Conservation (phyloP, 108 stramenopile species). For the Fistulifera solaris region DNA sequence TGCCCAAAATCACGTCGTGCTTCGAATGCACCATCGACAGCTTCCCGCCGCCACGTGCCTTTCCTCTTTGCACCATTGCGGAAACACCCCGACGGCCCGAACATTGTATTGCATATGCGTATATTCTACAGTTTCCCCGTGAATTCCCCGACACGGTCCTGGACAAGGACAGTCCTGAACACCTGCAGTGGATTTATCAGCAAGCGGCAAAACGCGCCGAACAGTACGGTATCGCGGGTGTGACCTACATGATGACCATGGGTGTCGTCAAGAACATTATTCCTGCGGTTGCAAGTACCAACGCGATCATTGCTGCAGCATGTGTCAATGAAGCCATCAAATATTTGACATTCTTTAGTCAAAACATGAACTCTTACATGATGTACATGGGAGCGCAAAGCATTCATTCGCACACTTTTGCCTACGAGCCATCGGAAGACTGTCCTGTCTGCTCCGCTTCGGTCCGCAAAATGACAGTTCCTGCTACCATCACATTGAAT, state of each 20-base stretch:
- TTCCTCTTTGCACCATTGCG: conserved; percentile 98
- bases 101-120: conserved; percentile 98
- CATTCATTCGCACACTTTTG: conserved; percentile 84
- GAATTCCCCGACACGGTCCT: conserved; percentile 86
- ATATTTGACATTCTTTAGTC: conserved; percentile 83
- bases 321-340: conserved; percentile 96
- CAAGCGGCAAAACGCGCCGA: conserved; percentile 74
- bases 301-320: conserved; percentile 95
- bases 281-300: conserved; percentile 98
- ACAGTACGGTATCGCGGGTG: conserved; percentile 80
- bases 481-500: conserved; percentile 44
- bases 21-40: conserved; percentile 96
- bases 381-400: conserved; percentile 86
- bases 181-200: conserved; percentile 96
- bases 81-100: conserved; percentile 97
- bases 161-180: conserved; percentile 88
- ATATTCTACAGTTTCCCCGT: conserved; percentile 85
- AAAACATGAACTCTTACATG: conserved; percentile 93
- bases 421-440: conserved; percentile 78
- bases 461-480: conserved; percentile 45
- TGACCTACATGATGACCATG: conserved; percentile 90
- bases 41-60: conserved; percentile 95
- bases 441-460: conserved; percentile 82
- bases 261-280: conserved; percentile 99
- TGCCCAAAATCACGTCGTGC: conserved; percentile 94